Evolutionary conservation across 148 eudicot genomes (phyloP).

Genomic region (Rhododendron vialii): DNA sequence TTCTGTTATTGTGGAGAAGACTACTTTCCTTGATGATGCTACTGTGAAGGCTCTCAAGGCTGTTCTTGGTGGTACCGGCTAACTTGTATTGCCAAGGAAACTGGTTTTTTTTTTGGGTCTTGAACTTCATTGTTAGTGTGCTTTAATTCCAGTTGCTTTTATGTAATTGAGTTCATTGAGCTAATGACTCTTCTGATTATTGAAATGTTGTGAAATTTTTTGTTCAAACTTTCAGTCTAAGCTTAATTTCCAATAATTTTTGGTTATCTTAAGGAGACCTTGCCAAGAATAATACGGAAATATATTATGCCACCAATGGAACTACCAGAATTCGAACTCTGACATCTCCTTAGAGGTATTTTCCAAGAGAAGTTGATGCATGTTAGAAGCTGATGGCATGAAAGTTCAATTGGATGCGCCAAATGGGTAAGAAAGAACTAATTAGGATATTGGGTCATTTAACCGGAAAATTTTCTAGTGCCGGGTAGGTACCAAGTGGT

Average conservation of each 20-base stretch:
- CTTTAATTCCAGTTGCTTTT: background rate
- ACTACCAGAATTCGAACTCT: background rate
- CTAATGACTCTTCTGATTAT: slow-evolving; percentile 7
- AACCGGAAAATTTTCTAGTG: background rate
- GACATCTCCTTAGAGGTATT: background rate
- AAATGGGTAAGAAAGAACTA: background rate
- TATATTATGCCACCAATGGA: background rate
- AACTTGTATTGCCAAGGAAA: background rate
- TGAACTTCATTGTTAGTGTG: background rate
- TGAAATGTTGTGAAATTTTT: background rate
- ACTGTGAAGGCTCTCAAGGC: slow-evolving; percentile 69
- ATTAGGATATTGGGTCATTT: background rate
- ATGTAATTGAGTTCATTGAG: background rate
- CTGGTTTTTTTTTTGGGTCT: background rate
- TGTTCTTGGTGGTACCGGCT: slow-evolving; percentile 68
- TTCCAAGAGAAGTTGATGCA: background rate
- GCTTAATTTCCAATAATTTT: background rate
- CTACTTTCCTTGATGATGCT: slow-evolving; percentile 61
- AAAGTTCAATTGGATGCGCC: background rate
- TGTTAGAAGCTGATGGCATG: background rate
- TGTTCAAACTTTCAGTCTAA: background rate
- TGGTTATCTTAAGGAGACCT: background rate
- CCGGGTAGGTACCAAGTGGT: too few relatives aligned
- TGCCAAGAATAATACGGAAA: background rate
- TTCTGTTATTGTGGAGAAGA: slow-evolving; percentile 35